Evolutionary conservation across 257 asterid species (phyloP), one percentile per base, ranked within the genome.

Genomic region (Datura wrightii): DNA sequence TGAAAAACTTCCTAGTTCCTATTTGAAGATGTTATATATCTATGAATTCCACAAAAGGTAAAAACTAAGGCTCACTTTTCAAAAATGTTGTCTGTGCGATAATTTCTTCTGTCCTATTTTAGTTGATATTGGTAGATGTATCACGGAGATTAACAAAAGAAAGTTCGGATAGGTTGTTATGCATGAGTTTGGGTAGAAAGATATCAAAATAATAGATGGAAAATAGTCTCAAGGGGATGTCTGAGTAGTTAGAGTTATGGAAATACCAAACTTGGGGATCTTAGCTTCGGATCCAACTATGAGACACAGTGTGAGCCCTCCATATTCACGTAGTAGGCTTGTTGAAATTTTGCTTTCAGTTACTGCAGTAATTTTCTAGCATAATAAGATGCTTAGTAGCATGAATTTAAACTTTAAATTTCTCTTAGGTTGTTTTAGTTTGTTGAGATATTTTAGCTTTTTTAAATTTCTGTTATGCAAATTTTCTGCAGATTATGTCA

Each of bases 1-100:
- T 31, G 56, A 6, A 50, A 76, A 76, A 37, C 82, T 50, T 76
- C 82, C 31, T 76, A 37, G 62, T 50, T 76, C 82, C 31, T 76
- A 13, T n/a, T 1, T 76, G 62, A 74, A 11, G 39, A 76, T 76
- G 46, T 7, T 50, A 13, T 31, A 50, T 50, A 31, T 50, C 14
- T 50, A 50, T 76, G 60, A 76, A 52, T 76, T 14, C 48, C 14
- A 76, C 62, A 31, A 52, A 76, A 76, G 31, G 24, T 74, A 3
- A 50, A 24, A 48, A 19, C 81, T 48, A 42, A 48, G 48, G 59
- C n/a, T 74, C 80, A 19, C 59, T 74, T 50, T 14, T 36, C 59
- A 48, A 52, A 50, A 76, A 76, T 50, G 31, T 48, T 76, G 53
- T 13, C 15, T 14, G 82, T 52, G 19, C 1, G 31, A 31, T 76